phyloP scores from a whole-genome alignment of 2,329 filamentous ascomycete species.

The Rhinocladiella similis region DNA sequence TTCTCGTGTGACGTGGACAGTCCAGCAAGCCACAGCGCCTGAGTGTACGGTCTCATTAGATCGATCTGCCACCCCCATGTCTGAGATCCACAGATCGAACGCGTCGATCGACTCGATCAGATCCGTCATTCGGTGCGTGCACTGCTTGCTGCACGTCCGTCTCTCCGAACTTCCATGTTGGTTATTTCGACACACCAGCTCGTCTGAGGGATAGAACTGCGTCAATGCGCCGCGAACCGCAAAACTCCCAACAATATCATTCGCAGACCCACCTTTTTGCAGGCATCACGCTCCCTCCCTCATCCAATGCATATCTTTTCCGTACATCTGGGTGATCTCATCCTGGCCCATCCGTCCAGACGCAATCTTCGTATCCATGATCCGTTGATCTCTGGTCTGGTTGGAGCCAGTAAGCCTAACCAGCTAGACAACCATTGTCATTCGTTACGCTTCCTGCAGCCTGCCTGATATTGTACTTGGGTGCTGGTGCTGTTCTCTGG shows the following conservation, averaged over 20 bases:
- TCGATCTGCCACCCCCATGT: conserved; percentile 9
- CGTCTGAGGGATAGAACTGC: no score
- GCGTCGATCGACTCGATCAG: conserved; percentile 9
- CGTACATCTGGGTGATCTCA: conserved; percentile 4
- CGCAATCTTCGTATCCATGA: conserved; percentile 2
- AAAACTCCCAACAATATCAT: background rate
- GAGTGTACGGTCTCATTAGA: background rate
- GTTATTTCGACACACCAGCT: no score
- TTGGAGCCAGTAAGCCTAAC: background rate
- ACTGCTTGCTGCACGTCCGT: no score
- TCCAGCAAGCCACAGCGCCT: background rate
- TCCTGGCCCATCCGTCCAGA: background rate
- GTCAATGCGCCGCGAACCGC: no score
- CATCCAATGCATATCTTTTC: background rate
- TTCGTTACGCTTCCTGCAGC: background rate
- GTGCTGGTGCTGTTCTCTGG: no score
- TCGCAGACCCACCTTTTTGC: no score
- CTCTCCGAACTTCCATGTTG: no score
- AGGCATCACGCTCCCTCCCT: background rate
- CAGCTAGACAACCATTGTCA: background rate
- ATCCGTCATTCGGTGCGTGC: conserved; percentile 2
- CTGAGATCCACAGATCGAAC: conserved; percentile 11
- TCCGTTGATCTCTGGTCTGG: background rate
- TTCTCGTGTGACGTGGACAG: background rate
- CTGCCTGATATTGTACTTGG: no score